These are phyloP conservation scores for Spinacia oleracea DNA, from an alignment of 179 eudicot species.

Conservation along the genomic window DNA sequence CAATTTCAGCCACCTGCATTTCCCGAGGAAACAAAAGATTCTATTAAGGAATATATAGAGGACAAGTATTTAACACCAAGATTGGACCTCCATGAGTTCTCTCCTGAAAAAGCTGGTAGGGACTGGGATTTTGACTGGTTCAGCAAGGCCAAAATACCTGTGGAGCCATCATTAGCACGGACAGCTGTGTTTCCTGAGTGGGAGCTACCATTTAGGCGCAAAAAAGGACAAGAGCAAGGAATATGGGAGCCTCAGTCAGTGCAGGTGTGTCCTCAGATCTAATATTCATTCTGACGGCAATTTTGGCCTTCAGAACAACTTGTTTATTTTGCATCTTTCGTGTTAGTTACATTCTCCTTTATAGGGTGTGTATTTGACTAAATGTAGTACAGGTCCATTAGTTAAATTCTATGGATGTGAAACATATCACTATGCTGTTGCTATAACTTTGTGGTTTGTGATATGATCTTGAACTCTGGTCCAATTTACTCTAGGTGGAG, in stretches of 20 bases:
- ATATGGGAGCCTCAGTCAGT: constrained; percentile 83
- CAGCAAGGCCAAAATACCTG: constrained; percentile 59
- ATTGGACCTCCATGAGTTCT: constrained; percentile 82
- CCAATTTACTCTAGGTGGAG: constrained; percentile 54
- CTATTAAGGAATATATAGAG: constrained; percentile 65
- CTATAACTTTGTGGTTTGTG: constrained; percentile 5
- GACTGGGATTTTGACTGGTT: constrained; percentile 99
- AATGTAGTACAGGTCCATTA: background rate
- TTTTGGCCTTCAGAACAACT: background rate
- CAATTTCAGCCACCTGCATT: constrained; percentile 87
- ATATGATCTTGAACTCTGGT: constrained; percentile 13
- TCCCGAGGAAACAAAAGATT: constrained; percentile 70
- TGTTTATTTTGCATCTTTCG: constrained; percentile 7
- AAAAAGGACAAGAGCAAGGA: constrained; percentile 35
- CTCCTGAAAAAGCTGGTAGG: constrained; percentile 80
- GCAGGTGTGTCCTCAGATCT: constrained; percentile 51
- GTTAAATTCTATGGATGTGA: background rate
- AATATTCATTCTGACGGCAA: background rate
- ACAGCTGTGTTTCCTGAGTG: constrained; percentile 74
- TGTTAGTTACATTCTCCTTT: background rate
- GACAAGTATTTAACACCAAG: constrained; percentile 73
- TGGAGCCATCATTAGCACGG: constrained; percentile 80
- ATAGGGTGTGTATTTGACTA: background rate
- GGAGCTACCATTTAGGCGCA: constrained; percentile 90
- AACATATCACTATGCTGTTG: constrained; percentile 2